phyloP scores from a whole-genome alignment of 106 monocot species.

The Acorus gramineus region DNA sequence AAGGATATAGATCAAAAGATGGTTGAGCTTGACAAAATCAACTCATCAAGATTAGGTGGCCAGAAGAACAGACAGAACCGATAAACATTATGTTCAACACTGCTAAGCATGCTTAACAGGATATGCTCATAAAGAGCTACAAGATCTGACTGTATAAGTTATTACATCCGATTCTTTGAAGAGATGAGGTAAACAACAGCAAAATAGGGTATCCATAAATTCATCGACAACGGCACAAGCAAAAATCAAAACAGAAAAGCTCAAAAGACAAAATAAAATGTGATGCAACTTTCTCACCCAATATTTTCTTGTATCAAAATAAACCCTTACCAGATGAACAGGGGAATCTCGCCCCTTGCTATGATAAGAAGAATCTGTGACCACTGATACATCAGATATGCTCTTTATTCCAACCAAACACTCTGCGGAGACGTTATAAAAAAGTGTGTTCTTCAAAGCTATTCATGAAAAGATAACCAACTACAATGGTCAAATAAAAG shows the following conservation, averaged over 20 bases:
- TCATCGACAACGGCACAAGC: neutral
- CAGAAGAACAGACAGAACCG: no score
- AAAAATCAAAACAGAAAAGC: neutral
- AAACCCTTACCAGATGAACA: slow-evolving; percentile 3
- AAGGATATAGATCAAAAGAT: no score
- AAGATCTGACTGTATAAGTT: no score
- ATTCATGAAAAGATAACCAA: neutral
- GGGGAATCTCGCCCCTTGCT: slow-evolving; percentile 22
- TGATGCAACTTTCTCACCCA: neutral
- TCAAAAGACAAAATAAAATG: neutral
- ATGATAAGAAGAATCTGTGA: slow-evolving; percentile 27
- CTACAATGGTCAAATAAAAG: neutral
- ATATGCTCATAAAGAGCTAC: no score
- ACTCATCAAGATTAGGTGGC: no score
- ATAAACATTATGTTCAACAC: no score
- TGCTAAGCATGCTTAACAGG: no score
- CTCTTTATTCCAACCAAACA: slow-evolving; percentile 35
- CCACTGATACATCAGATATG: slow-evolving; percentile 28
- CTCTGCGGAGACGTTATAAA: slow-evolving; percentile 41
- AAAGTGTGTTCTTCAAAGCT: neutral
- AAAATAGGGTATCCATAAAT: neutral
- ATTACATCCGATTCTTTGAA: no score
- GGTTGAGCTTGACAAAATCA: no score
- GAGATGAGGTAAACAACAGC: no score
- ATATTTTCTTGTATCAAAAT: neutral